Evolutionary conservation across 371 early-diverging fungal species (phyloP), one percentile per base, ranked within the genome.

Genomic region (Nosema muscidifuracis): DNA sequence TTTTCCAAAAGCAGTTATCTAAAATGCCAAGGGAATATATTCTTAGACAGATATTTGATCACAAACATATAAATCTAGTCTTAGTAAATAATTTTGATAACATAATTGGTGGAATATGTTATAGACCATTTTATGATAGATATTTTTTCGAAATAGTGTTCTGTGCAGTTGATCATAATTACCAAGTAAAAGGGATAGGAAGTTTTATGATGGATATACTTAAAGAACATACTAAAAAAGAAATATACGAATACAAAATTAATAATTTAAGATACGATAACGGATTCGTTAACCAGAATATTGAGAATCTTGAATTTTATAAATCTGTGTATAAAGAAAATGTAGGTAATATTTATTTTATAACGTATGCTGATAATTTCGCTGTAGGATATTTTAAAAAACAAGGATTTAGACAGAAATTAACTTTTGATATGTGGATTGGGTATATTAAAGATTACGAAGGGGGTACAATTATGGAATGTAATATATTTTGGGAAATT

Each of bases 21-120:
- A 95, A 94, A 70, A 99, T 99, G 99, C 99, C 99, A 13, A 89
- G 89, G 77, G 96, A 96, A 73, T 99, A 99, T 76, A 96, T 99
- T 71, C 88, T 93, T 0, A 86, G 94, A 18, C 87, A 97, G 20
- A 93, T 97, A 0, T 97, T 93, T 81, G 95, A 98, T 78, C 73
- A 85, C 86, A 89, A 86, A 67, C 83, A 83, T 42, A 66, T 53
- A 36, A 65, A 47, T 18, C 65, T 80, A 51, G 51, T 57, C 9
- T 13, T 71, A 18, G 13, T 75, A 4, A 77, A 76, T 43, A 33
- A 67, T 65, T 50, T 34, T 16, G 56, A 68, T 60, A 18, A 56
- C n/a, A 90, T 96, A 7, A 86, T 97, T 36, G 98, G 95, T 31
- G 97, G 96, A 13, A 94, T 97, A 43, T 92, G 93, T 22, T 97